Evolutionary conservation across 805 yeast species (phyloP).

Genomic region (Ogataea saltuana): DNA sequence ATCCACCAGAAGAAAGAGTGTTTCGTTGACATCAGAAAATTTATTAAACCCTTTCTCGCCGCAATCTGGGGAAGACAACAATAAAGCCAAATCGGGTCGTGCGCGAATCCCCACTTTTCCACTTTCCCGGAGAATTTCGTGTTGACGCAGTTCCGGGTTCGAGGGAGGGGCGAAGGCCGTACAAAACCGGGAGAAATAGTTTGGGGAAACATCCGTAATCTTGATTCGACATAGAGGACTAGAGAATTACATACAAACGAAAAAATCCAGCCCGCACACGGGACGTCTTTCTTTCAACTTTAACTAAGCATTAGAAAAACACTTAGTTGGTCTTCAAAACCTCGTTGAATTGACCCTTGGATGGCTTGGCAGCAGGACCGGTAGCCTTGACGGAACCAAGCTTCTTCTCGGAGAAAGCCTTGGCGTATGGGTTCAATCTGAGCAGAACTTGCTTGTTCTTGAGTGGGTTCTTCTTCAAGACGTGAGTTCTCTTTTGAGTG

Average conservation of each 20-base stretch:
- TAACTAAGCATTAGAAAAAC: background rate
- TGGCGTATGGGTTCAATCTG: constrained; percentile 99
- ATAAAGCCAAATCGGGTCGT: background rate
- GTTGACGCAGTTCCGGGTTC: background rate
- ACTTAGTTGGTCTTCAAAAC: constrained; percentile 63
- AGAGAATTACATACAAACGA: background rate
- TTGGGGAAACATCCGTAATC: no score
- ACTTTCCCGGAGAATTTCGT: constrained; percentile 3
- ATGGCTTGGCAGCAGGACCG: constrained; percentile 60
- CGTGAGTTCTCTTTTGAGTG: constrained; percentile 90
- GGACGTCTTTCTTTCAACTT: background rate
- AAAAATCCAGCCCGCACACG: background rate
- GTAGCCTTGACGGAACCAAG: constrained; percentile 79
- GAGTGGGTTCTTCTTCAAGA: constrained; percentile 98
- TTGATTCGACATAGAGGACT: background rate
- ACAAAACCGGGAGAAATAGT: background rate
- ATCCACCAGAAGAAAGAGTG: background rate
- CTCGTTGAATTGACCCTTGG: constrained; percentile 68
- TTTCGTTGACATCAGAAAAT: background rate
- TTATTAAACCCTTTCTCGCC: background rate
- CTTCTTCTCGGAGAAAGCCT: constrained; percentile 91
- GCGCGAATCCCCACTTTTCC: constrained; percentile 1
- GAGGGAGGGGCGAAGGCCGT: background rate
- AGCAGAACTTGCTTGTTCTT: constrained; percentile 98
- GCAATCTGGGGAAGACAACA: constrained; percentile 9